A percentile compares a stretch with the other conserved stretches of the same genome.
Conservation (phyloP, 495 filamentous ascomycete genomes). For the Xylaria scruposa region DNA sequence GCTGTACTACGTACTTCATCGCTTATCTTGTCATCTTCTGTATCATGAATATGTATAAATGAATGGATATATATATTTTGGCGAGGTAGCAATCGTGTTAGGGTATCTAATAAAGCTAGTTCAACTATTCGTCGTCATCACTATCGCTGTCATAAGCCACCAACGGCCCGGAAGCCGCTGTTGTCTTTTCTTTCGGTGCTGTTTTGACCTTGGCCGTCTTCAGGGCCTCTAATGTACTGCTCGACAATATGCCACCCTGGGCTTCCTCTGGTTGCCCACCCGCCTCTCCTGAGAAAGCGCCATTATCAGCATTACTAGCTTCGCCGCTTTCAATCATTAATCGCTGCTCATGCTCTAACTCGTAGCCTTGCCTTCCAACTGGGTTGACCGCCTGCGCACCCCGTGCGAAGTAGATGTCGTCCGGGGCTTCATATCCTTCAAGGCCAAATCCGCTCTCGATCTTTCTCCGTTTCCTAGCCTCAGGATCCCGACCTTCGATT, state of each 20-base stretch:
- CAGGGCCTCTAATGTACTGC: slow-evolving; percentile 76
- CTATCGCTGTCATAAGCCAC: slow-evolving; percentile 93
- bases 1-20: neutral
- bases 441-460: slow-evolving; percentile 90
- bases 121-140: slow-evolving; percentile 56
- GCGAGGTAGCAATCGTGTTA: neutral
- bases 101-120: slow-evolving; percentile 19
- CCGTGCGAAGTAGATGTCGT: slow-evolving; percentile 90
- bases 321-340: slow-evolving; percentile 57
- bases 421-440: slow-evolving; percentile 90
- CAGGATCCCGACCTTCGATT: slow-evolving; percentile 88
- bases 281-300: slow-evolving; percentile 49
- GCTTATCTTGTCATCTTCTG: neutral
- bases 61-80: neutral
- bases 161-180: slow-evolving; percentile 67
- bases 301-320: slow-evolving; percentile 8
- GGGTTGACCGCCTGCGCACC: slow-evolving; percentile 66
- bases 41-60: neutral
- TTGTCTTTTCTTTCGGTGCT: slow-evolving; percentile 54
- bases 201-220: slow-evolving; percentile 59
- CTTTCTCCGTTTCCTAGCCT: slow-evolving; percentile 84
- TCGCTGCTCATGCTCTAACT: slow-evolving; percentile 55
- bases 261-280: slow-evolving; percentile 46
- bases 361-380: slow-evolving; percentile 56
- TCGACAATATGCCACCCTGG: slow-evolving; percentile 78